A percentile compares a stretch with the other conserved stretches of the same genome.
phyloP scores from a whole-genome alignment of 2,329 filamentous ascomycete genomes.

The Penicillium sp. region DNA sequence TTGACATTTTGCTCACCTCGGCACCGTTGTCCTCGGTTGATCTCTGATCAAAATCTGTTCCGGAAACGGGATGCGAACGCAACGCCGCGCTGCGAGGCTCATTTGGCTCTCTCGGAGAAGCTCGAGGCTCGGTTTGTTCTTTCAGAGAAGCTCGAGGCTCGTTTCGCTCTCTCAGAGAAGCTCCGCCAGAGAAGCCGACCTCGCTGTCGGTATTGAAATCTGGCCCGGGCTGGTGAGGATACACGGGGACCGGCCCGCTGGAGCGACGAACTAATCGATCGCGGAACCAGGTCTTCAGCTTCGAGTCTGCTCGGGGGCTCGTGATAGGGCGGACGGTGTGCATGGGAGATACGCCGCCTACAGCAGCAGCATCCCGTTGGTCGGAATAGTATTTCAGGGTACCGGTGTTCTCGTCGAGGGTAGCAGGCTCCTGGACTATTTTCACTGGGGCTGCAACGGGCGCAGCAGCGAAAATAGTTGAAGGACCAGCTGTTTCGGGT shows the following conservation, averaged over 20 bases:
- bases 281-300: constrained; percentile 37
- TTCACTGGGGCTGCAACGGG: constrained; percentile 5
- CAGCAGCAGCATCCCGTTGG: constrained; percentile 13
- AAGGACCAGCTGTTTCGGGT: constrained; percentile 5
- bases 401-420: not conserved
- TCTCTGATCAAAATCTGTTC: constrained; percentile 21
- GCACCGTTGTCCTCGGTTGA: constrained; percentile 12
- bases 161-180: constrained; percentile 16
- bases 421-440: constrained; percentile 1
- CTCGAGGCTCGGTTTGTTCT: constrained; percentile 17
- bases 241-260: constrained; percentile 24
- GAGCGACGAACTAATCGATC: constrained; percentile 29
- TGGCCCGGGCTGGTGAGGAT: constrained; percentile 24
- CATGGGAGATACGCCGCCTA: constrained; percentile 3
- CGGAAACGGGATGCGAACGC: constrained; percentile 32
- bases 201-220: constrained; percentile 17
- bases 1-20: constrained; percentile 14
- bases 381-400: not conserved
- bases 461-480: constrained; percentile 3
- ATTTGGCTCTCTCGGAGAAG: constrained; percentile 16
- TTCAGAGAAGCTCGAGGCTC: constrained; percentile 22
- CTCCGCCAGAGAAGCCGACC: constrained; percentile 23
- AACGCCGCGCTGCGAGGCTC: constrained; percentile 27
- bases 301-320: constrained; percentile 32
- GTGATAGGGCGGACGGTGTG: constrained; percentile 17